phyloP scores from a whole-genome alignment of 805 yeast genomes.

The Schizosaccharomyces octosporus region DNA sequence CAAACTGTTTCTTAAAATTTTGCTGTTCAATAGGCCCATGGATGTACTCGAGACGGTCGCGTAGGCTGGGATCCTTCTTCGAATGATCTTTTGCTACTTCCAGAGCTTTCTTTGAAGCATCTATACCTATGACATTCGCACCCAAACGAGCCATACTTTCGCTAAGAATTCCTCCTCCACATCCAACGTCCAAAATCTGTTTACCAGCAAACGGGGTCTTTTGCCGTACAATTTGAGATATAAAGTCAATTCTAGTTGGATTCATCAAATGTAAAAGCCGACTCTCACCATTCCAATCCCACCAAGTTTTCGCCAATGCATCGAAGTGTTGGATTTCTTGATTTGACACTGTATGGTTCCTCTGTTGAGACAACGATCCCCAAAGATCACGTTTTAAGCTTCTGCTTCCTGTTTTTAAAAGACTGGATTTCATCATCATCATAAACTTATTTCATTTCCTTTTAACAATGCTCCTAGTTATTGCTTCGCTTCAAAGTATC shows the following conservation, averaged over 20 bases:
- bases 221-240: slow-evolving; percentile 38
- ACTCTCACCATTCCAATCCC: slow-evolving; percentile 89
- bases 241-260: slow-evolving; percentile 64
- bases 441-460: too few relatives aligned
- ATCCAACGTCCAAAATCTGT: slow-evolving; percentile 65
- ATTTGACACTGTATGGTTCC: not conserved
- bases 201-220: slow-evolving; percentile 18
- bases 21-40: slow-evolving; percentile 16
- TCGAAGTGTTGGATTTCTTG: slow-evolving; percentile 62
- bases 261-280: slow-evolving; percentile 89
- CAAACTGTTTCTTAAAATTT: slow-evolving; percentile 20
- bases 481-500: too few relatives aligned
- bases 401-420: too few relatives aligned
- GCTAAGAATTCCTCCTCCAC: slow-evolving; percentile 91
- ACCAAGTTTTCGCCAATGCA: slow-evolving; percentile 83
- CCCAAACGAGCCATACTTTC: slow-evolving; percentile 71
- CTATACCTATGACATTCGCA: slow-evolving; percentile 50
- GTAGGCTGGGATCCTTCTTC: slow-evolving; percentile 31
- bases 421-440: too few relatives aligned
- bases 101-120: slow-evolving; percentile 60
- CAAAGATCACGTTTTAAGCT: too few relatives aligned
- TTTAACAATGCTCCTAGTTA: too few relatives aligned
- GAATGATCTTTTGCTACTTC: slow-evolving; percentile 53
- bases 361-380: not conserved
- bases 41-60: slow-evolving; percentile 22